phyloP scores from a whole-genome alignment of 2,329 filamentous ascomycete genomes.

The Trichoderma guizhouense region DNA sequence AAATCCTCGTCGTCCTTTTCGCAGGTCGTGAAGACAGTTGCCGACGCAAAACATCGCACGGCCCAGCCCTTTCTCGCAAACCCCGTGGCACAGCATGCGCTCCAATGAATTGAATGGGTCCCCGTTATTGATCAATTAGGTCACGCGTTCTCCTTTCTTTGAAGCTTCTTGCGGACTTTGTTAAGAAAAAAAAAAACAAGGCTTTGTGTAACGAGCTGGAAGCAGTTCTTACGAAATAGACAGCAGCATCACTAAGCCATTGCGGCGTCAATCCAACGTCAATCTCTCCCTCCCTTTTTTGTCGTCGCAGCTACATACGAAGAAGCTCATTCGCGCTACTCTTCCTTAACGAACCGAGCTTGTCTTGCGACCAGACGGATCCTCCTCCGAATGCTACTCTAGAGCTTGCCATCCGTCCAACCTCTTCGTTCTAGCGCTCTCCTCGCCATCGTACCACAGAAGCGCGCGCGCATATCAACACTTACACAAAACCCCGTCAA shows the following conservation, averaged over 20 bases:
- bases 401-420: background rate
- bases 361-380: background rate
- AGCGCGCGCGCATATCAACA: constrained; percentile 15
- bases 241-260: background rate
- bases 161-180: background rate
- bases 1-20: background rate
- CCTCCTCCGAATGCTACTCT: background rate
- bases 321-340: background rate
- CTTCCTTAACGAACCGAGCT: background rate
- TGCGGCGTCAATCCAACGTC: background rate
- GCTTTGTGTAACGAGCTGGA: constrained; percentile 5
- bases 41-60: constrained; percentile 8
- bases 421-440: background rate
- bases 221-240: background rate
- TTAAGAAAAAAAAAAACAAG: background rate
- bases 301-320: background rate
- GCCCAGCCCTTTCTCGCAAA: background rate
- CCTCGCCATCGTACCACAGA: background rate
- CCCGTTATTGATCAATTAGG: constrained; percentile 13
- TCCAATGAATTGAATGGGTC: constrained; percentile 14
- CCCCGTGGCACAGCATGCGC: background rate
- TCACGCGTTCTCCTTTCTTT: constrained; percentile 15
- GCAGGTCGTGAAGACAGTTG: constrained; percentile 6
- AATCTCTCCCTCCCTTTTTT: background rate
- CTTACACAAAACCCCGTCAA: constrained; percentile 19